Base-by-base conservation (phyloP, 1,284 basidiomycete genomes). In the Cryptococcus sp. region DNA sequence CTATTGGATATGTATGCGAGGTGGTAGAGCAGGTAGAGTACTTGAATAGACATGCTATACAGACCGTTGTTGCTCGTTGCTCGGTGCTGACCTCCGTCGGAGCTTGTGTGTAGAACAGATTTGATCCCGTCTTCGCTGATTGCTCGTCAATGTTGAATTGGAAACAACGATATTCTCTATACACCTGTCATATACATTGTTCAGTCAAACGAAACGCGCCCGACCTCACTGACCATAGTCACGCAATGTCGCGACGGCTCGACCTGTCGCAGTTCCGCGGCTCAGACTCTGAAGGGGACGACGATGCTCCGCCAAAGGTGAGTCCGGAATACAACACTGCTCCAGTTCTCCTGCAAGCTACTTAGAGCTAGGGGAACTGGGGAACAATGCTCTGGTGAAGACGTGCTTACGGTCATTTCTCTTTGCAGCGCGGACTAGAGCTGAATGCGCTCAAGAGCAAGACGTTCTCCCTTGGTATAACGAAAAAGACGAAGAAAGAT, bases 401-500 rank as follows among this genome's bases (percentile, higher is more conserved):
- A n/a, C n/a, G n/a, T n/a, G 38, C 35, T 39, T 19, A 40, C 27
- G n/a, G 25, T 30, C 30, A 15, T 47, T 47, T 50, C 17, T 40
- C 38, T n/a, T 19, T 35, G 25, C 17, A 76, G 72, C 66, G 58
- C 40, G 57, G 58, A 13, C 58, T 77, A 25, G 68, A 72, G 38
- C 64, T 80, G 15, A 72, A 71, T 45, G 66, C 69, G n/a, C 63
- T 77, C 41, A 79, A 79, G 54, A 70, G 70, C 49, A 70, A 76
- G 54, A 78, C 73, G 0, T 80, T 79, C 67, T 68, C 73, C 2
- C 69, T 76, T 55, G 80, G 79, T 0, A 77, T 75, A 17, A 76
- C 75, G 16, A 79, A 78, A 51, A 81, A 81, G 69, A 78, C 78
- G 2, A 81, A 95, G 77, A 92, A 89, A 72, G 93, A 96, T 72